phyloP scores from a whole-genome alignment of 1,139 yeast species.

The Candida freyschussii region DNA sequence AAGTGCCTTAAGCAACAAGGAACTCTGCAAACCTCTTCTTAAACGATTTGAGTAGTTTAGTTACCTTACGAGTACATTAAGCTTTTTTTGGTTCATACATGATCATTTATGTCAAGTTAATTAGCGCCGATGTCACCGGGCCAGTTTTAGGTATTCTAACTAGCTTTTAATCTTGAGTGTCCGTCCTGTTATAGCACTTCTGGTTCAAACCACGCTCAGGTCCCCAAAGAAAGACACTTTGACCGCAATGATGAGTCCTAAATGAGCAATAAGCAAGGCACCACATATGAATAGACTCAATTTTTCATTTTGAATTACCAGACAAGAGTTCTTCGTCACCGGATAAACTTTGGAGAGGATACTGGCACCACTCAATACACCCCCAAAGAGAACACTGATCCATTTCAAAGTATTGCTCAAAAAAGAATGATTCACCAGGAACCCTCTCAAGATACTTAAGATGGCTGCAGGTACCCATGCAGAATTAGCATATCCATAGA shows the following conservation, averaged over 20 bases:
- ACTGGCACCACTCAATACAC: slow-evolving; percentile 22
- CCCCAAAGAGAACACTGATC: slow-evolving; percentile 23
- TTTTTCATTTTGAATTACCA: slow-evolving; percentile 17
- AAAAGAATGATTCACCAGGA: slow-evolving; percentile 19
- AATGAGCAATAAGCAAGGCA: slow-evolving; percentile 19
- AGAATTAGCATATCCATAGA: slow-evolving; percentile 75
- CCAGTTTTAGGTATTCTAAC: no score
- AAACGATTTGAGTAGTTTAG: no score
- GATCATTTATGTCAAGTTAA: no score
- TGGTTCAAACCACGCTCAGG: slow-evolving; percentile 22
- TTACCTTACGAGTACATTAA: no score
- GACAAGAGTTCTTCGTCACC: slow-evolving; percentile 15
- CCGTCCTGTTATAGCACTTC: no score
- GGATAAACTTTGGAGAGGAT: slow-evolving; percentile 22
- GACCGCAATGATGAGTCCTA: slow-evolving; percentile 26
- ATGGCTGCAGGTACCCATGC: slow-evolving; percentile 78
- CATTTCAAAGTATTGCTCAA: slow-evolving; percentile 22
- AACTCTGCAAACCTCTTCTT: no score
- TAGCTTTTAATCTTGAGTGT: no score
- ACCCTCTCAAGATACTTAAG: slow-evolving; percentile 36
- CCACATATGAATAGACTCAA: slow-evolving; percentile 12
- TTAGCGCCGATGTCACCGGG: no score
- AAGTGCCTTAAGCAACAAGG: no score
- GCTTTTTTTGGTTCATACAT: no score
- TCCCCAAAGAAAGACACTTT: slow-evolving; percentile 27